phyloP scores from a whole-genome alignment of 768 basidiomycete species.

The Boletus tylopilopsis region DNA sequence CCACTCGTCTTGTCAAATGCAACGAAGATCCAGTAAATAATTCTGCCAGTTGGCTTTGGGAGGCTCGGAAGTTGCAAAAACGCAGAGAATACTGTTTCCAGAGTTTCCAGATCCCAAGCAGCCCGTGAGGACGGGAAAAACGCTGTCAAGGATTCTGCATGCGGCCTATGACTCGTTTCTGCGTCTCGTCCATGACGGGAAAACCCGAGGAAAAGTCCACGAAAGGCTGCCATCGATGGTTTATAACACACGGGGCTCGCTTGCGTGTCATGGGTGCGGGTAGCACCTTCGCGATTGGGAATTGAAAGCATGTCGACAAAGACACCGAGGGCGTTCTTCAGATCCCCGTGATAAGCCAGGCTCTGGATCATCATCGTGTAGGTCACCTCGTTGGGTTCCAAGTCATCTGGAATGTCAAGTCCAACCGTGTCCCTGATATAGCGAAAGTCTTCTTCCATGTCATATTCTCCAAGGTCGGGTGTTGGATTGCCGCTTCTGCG shows the following conservation, averaged over 20 bases:
- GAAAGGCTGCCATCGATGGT: slow-evolving; percentile 55
- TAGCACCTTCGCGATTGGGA: slow-evolving; percentile 36
- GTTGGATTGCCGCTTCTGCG: slow-evolving; percentile 48
- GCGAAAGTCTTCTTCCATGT: slow-evolving; percentile 33
- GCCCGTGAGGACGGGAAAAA: slow-evolving; percentile 9
- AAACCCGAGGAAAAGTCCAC: slow-evolving; percentile 76
- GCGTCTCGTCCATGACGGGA: slow-evolving; percentile 47
- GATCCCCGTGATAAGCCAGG: slow-evolving; percentile 68
- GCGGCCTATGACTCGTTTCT: not conserved
- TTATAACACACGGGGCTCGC: slow-evolving; percentile 32
- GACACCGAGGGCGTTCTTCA: slow-evolving; percentile 49
- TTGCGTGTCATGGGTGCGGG: slow-evolving; percentile 26
- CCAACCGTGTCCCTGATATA: slow-evolving; percentile 42
- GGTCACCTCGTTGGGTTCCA: slow-evolving; percentile 61
- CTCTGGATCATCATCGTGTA: slow-evolving; percentile 68
- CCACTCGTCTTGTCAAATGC: slow-evolving; percentile 62
- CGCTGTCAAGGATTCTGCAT: not conserved
- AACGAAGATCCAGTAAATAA: slow-evolving; percentile 64
- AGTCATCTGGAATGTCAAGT: slow-evolving; percentile 39
- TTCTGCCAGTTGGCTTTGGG: slow-evolving; percentile 40
- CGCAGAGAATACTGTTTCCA: slow-evolving; percentile 53
- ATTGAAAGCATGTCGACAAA: slow-evolving; percentile 66
- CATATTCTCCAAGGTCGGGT: slow-evolving; percentile 30
- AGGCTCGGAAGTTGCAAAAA: slow-evolving; percentile 57
- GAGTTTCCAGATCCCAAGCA: slow-evolving; percentile 55